These are phyloP conservation scores for Rhododendron williamsianum DNA, from an alignment of 148 eudicot species.

Conservation along the genomic window DNA sequence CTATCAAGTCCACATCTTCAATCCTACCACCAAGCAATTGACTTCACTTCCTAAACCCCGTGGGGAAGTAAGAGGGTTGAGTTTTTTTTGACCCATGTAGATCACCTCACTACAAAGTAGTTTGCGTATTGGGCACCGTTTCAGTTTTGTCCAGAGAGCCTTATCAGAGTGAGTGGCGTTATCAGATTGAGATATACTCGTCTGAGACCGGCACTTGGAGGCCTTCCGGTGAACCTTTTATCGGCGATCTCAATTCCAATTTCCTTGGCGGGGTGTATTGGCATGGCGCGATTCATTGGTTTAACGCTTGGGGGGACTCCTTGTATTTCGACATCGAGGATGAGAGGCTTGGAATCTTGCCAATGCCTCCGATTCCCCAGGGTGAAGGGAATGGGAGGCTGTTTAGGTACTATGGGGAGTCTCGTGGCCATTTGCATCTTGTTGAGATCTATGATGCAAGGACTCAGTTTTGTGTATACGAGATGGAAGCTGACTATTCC, in stretches of 20 bases:
- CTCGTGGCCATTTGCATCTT: slow-evolving; percentile 16
- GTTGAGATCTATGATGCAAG: slow-evolving; percentile 6
- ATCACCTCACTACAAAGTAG: slow-evolving; percentile 16
- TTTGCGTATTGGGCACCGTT: neutral
- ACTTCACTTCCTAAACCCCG: neutral
- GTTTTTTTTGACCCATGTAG: slow-evolving; percentile 11
- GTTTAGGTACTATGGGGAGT: slow-evolving; percentile 12
- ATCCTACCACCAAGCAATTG: slow-evolving; percentile 20
- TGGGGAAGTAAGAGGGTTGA: neutral
- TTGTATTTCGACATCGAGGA: slow-evolving; percentile 19
- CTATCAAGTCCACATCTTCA: neutral
- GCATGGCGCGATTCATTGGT: slow-evolving; percentile 22
- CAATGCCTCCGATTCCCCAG: neutral
- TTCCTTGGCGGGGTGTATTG: slow-evolving; percentile 14
- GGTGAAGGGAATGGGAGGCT: neutral
- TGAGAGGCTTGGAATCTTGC: slow-evolving; percentile 12
- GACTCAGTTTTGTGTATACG: slow-evolving; percentile 6
- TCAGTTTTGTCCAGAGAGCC: neutral
- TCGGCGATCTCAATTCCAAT: neutral
- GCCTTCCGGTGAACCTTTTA: neutral
- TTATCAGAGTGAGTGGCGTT: neutral
- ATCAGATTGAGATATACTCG: slow-evolving; percentile 17
- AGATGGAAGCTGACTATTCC: slow-evolving; percentile 21
- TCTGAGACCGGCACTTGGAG: slow-evolving; percentile 17
- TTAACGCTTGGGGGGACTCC: neutral